phyloP scores from a whole-genome alignment of 768 basidiomycete species.

The Butyriboletus loyo region DNA sequence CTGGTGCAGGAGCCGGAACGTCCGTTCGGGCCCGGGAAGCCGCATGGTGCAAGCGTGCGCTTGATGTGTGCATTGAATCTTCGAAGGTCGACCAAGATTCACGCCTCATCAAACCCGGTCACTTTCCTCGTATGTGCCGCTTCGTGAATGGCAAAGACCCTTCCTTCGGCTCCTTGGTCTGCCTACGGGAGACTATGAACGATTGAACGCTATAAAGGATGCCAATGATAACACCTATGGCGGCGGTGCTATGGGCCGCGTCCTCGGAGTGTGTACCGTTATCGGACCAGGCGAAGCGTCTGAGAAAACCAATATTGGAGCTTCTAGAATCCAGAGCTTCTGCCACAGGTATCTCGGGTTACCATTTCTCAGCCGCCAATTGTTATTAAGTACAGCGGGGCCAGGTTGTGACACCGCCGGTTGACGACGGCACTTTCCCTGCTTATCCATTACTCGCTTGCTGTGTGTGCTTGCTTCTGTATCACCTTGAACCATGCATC shows the following conservation, averaged over 20 bases:
- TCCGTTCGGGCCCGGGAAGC: not conserved
- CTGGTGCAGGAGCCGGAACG: not conserved
- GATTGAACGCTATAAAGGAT: not conserved
- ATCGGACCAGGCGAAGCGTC: conserved; percentile 8
- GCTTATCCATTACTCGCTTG: not conserved
- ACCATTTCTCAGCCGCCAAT: not conserved
- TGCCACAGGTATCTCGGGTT: not conserved
- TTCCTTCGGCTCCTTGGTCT: too few species aligned
- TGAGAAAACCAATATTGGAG: conserved; percentile 13
- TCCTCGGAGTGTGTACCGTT: not conserved
- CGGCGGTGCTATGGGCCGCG: not conserved
- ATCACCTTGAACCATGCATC: conserved; percentile 24
- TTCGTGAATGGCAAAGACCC: not conserved
- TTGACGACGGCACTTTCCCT: not conserved
- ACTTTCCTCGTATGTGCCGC: not conserved
- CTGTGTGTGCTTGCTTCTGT: not conserved
- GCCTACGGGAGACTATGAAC: not conserved
- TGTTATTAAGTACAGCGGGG: not conserved
- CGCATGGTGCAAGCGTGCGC: not conserved
- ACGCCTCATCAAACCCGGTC: not conserved
- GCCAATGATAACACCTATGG: not conserved
- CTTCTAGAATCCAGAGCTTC: not conserved
- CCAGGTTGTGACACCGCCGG: not conserved
- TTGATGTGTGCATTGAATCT: not conserved
- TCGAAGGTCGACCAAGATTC: not conserved